Conservation (phyloP, 177 flowering plant genomes). For the Vitis hybrid region DNA sequence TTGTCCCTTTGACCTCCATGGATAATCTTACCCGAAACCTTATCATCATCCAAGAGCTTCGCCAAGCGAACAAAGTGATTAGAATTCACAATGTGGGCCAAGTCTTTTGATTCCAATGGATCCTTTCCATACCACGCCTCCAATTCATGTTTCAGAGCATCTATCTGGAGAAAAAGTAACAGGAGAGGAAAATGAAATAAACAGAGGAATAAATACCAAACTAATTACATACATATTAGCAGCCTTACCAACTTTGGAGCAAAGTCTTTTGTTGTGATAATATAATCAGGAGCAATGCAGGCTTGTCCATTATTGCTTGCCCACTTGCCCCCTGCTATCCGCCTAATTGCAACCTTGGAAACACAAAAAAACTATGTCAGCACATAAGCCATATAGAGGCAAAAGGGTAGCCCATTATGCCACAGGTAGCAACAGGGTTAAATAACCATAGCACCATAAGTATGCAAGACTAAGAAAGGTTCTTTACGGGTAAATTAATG, state of each 20-base stretch:
- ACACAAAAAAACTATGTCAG: conserved; percentile 11
- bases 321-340: conserved; percentile 71
- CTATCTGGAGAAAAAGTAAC: conserved; percentile 42
- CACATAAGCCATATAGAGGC: not conserved
- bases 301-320: conserved; percentile 71
- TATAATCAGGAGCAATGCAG: conserved; percentile 60
- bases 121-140: conserved; percentile 74
- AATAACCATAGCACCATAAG: not conserved
- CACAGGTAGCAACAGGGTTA: not conserved
- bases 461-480: not conserved
- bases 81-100: conserved; percentile 76
- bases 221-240: not conserved
- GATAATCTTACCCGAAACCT: conserved; percentile 68
- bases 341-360: conserved; percentile 65
- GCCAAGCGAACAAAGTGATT: conserved; percentile 70
- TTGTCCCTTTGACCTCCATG: conserved; percentile 75
- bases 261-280: conserved; percentile 55
- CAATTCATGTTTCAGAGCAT: conserved; percentile 52
- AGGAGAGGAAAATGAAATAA: not conserved
- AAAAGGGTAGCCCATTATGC: not conserved
- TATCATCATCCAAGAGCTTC: conserved; percentile 73
- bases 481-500: conserved; percentile 53
- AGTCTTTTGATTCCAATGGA: conserved; percentile 66
- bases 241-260: conserved; percentile 53
- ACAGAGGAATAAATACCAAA: not conserved